Percentiles rank a stretch among this genome's conserved stretches.
phyloP scores from a whole-genome alignment of 345 rosid species.

The Syzygium aqueum region DNA sequence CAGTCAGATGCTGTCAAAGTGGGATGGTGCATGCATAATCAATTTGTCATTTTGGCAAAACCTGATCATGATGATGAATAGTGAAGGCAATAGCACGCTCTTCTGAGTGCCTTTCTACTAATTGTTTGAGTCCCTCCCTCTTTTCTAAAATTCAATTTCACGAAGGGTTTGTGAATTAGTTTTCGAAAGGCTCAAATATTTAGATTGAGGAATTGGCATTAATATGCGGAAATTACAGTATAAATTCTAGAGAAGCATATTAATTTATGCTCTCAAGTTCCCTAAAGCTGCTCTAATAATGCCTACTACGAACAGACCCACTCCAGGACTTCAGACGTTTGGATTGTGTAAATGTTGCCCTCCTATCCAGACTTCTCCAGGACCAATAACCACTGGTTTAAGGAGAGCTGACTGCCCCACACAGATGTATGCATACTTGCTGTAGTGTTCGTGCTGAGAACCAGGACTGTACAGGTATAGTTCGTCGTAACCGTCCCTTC shows the following conservation, averaged over 20 bases:
- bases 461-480: constrained; percentile 84
- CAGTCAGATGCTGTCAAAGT: background rate
- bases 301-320: background rate
- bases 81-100: background rate
- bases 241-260: background rate
- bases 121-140: background rate
- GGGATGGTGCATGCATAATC: background rate
- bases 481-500: constrained; percentile 67
- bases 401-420: constrained; percentile 62
- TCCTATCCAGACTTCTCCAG: constrained; percentile 68
- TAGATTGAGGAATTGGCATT: background rate
- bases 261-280: background rate
- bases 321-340: constrained; percentile 23
- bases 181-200: background rate
- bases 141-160: background rate
- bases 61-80: background rate
- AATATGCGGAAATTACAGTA: background rate
- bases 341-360: constrained; percentile 64
- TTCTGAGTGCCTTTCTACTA: background rate
- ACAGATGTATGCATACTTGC: constrained; percentile 64
- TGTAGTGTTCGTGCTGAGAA: constrained; percentile 49
- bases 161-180: background rate
- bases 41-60: background rate
- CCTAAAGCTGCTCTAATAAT: background rate
- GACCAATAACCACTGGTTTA: constrained; percentile 42